These are phyloP conservation scores for Saccharomycopsis javanensis DNA, from an alignment of 805 yeast species.

Conservation along the genomic window DNA sequence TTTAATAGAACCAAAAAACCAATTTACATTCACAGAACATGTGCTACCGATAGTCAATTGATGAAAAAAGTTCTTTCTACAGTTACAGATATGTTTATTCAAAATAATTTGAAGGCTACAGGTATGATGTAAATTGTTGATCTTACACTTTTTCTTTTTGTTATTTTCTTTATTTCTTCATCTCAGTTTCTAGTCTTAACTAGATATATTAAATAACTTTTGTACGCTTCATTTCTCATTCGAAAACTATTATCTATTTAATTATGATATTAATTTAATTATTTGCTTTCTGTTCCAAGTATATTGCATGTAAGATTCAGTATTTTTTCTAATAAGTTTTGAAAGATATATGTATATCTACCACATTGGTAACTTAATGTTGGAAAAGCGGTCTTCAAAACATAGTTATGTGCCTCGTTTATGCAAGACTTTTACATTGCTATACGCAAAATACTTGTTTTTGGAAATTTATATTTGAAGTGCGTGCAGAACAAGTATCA, in stretches of 20 bases:
- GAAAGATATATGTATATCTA: no score
- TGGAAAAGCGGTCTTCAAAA: no score
- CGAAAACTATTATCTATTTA: background rate
- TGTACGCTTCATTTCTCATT: background rate
- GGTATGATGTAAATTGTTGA: conserved; percentile 37
- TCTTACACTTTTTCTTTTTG: background rate
- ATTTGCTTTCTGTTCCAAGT: no score
- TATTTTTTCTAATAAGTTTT: background rate
- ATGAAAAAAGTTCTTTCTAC: conserved; percentile 90
- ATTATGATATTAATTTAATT: no score
- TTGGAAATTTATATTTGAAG: background rate
- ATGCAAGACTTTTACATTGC: no score
- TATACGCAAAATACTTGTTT: no score
- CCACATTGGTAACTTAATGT: no score
- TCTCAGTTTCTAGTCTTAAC: no score
- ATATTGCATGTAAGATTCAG: background rate
- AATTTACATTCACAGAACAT: conserved; percentile 85
- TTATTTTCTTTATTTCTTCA: background rate
- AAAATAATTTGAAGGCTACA: conserved; percentile 67
- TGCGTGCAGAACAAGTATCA: background rate
- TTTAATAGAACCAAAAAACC: conserved; percentile 57
- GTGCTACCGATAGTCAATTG: conserved; percentile 86
- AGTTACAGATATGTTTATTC: conserved; percentile 84
- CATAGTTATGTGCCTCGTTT: no score
- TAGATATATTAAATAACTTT: no score